A percentile compares a stretch with the other conserved stretches of the same genome.
Conservation (phyloP, 2,329 filamentous ascomycete species). For the Coleophoma crateriformis region DNA sequence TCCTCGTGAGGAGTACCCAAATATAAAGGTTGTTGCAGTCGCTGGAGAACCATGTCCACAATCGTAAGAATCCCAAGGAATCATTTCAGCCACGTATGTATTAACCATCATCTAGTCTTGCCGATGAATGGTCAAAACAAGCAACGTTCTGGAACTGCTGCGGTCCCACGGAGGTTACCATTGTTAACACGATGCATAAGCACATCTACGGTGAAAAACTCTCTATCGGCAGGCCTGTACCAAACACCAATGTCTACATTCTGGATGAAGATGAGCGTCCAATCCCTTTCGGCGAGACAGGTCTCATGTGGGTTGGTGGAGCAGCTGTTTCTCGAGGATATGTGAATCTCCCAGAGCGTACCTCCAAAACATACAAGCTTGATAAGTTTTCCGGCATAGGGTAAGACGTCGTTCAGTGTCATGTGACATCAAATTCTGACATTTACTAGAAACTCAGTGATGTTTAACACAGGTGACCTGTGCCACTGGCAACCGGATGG, state of each 20-base stretch:
- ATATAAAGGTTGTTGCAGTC: conserved; percentile 46
- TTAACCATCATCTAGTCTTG: conserved; percentile 29
- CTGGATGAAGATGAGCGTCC: conserved; percentile 32
- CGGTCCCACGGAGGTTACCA: conserved; percentile 54
- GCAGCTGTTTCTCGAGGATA: conserved; percentile 31
- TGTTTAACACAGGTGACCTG: conserved; percentile 58
- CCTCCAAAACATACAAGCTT: conserved; percentile 39
- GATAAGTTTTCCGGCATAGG: conserved; percentile 47
- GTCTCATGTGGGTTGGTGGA: conserved; percentile 37
- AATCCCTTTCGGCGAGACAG: conserved; percentile 33
- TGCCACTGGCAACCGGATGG: conserved; percentile 48
- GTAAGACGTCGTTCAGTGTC: conserved; percentile 26
- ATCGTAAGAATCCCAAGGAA: conserved; percentile 26
- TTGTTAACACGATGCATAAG: conserved; percentile 50
- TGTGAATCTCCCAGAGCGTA: conserved; percentile 31
- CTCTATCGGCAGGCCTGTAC: conserved; percentile 48
- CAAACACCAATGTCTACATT: conserved; percentile 48
- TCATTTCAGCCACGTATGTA: conserved; percentile 2
- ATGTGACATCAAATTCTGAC: background rate
- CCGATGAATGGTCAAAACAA: conserved; percentile 47
- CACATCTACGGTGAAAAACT: conserved; percentile 40
- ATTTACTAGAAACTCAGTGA: conserved; percentile 30
- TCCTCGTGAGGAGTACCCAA: conserved; percentile 38
- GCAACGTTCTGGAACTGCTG: conserved; percentile 50
- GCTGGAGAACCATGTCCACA: conserved; percentile 48